phyloP scores from a whole-genome alignment of 116 monocot genomes.

The Trichopus zeylanicus region DNA sequence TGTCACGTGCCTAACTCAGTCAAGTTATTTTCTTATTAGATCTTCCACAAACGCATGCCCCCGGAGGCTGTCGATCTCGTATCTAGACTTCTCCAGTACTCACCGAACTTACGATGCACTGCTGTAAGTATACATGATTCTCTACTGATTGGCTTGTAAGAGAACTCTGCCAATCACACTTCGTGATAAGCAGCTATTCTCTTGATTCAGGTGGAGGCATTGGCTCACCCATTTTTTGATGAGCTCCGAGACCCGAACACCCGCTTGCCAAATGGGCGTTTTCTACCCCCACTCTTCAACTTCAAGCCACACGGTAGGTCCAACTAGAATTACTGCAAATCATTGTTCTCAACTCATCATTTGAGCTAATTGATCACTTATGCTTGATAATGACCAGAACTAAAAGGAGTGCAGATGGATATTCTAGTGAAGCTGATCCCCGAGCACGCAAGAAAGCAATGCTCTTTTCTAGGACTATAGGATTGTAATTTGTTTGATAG shows the following conservation, averaged over 20 bases:
- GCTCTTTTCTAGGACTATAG: conserved; percentile 47
- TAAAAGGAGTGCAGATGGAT: conserved; percentile 69
- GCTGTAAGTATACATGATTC: conserved; percentile 34
- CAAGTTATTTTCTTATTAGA: conserved; percentile 15
- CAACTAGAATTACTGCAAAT: not conserved
- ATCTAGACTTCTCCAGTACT: conserved; percentile 76
- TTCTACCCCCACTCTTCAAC: conserved; percentile 79
- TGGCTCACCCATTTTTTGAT: conserved; percentile 76
- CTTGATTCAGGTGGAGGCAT: not conserved
- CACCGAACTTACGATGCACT: conserved; percentile 59
- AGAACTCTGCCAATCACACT: too few species aligned
- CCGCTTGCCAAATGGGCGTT: conserved; percentile 71
- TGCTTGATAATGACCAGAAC: conserved; percentile 31
- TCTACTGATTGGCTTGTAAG: not conserved
- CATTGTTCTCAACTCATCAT: not conserved
- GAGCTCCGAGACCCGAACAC: conserved; percentile 78
- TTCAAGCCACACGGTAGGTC: conserved; percentile 79
- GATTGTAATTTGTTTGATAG: not conserved
- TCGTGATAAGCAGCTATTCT: not conserved
- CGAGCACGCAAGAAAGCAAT: conserved; percentile 80
- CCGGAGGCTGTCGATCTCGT: conserved; percentile 82
- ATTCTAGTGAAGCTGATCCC: conserved; percentile 70
- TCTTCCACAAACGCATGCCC: conserved; percentile 74
- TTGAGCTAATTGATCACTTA: not conserved
- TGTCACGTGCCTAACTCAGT: not conserved